These are phyloP conservation scores for Myochromella boudieri DNA, from an alignment of 768 basidiomycete species.

Conservation along the genomic window DNA sequence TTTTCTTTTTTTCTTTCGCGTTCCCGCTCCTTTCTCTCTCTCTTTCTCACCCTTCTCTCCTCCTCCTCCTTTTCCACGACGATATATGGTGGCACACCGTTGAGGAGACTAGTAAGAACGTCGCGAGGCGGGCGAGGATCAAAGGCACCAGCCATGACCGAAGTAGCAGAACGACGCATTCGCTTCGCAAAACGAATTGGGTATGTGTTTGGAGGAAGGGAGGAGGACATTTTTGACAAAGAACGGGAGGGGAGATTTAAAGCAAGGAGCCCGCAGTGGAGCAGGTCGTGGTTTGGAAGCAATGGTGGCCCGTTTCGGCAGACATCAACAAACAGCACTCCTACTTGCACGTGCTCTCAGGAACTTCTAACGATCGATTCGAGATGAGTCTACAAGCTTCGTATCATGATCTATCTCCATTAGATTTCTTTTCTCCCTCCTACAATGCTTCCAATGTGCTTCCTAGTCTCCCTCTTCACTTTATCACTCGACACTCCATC, in stretches of 20 bases:
- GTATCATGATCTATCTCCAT: conserved; percentile 43
- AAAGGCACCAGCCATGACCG: conserved; percentile 74
- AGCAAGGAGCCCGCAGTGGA: conserved; percentile 43
- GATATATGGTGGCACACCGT: conserved; percentile 69
- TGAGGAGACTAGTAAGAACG: conserved; percentile 76
- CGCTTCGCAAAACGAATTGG: conserved; percentile 37
- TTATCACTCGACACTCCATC: conserved; percentile 4
- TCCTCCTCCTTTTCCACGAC: conserved; percentile 63
- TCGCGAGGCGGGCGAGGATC: conserved; percentile 68
- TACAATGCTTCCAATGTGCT: conserved; percentile 13
- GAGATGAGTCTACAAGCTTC: conserved; percentile 25
- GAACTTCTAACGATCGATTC: conserved; percentile 38
- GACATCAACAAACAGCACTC: conserved; percentile 49
- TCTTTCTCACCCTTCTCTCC: conserved; percentile 51
- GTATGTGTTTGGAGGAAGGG: conserved; percentile 27
- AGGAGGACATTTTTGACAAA: conserved; percentile 31
- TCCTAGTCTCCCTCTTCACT: not conserved
- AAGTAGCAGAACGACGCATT: conserved; percentile 64
- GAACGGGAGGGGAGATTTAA: conserved; percentile 28
- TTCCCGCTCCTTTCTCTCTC: conserved; percentile 53
- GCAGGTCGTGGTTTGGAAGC: conserved; percentile 51
- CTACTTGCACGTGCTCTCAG: conserved; percentile 47
- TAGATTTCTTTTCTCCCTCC: conserved; percentile 14
- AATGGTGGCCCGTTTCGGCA: conserved; percentile 52
- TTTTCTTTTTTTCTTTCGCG: conserved; percentile 45